These are phyloP conservation scores for Scedosporium apiospermum DNA, from an alignment of 2,329 filamentous ascomycete species.

Conservation along the genomic window DNA sequence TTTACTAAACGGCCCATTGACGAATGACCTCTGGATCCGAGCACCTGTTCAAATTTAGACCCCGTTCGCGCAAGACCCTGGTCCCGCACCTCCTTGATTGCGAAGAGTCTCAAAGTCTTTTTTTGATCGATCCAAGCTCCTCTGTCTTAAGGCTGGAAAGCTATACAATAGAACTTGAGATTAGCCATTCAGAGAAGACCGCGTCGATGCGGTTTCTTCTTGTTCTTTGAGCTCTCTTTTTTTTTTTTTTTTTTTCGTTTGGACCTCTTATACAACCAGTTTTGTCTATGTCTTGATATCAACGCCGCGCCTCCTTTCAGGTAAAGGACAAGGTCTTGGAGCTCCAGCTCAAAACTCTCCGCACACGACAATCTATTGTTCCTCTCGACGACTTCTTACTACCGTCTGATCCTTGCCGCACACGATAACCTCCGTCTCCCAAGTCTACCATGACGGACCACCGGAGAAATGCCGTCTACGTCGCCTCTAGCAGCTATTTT, in stretches of 20 bases:
- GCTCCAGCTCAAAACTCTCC: background rate
- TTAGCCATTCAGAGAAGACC: too few species aligned
- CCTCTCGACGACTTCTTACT: background rate
- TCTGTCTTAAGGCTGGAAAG: too few species aligned
- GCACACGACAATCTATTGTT: background rate
- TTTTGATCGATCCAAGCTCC: background rate
- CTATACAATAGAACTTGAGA: too few species aligned
- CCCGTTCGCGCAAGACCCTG: background rate
- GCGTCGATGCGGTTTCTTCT: too few species aligned
- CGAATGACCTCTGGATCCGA: conserved; percentile 4
- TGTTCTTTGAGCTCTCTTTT: too few species aligned
- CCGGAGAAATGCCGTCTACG: conserved; percentile 51
- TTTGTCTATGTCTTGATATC: too few species aligned
- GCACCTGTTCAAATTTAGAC: background rate
- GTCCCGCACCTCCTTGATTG: background rate
- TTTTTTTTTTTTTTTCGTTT: too few species aligned
- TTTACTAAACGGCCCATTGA: background rate
- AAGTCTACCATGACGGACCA: conserved; percentile 4
- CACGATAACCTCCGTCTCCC: background rate
- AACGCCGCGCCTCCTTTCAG: background rate
- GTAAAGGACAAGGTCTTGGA: background rate
- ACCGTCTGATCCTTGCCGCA: background rate
- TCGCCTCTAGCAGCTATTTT: conserved; percentile 62
- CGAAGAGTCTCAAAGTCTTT: background rate
- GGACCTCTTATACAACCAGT: too few species aligned